A percentile compares a stretch with the other conserved stretches of the same genome.
Evolutionary conservation across 345 rosid species (phyloP).

Genomic region (thale cress (Arabidopsis thaliana)): DNA sequence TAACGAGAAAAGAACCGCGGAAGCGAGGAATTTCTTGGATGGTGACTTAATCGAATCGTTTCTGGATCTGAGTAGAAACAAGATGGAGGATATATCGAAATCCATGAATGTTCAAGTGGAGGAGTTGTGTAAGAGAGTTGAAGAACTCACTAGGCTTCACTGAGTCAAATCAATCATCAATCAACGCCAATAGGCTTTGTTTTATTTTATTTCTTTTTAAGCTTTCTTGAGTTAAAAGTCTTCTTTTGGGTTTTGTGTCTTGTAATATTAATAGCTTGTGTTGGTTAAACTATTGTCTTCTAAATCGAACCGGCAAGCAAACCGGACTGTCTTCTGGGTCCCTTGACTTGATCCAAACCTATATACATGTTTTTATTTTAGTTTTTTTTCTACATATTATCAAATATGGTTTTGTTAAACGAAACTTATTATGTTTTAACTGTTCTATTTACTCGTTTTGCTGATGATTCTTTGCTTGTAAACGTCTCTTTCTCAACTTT

Average conservation of each 20-base stretch:
- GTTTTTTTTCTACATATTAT: no score
- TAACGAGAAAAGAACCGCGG: slow-evolving; percentile 86
- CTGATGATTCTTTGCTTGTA: slow-evolving; percentile 42
- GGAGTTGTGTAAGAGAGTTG: slow-evolving; percentile 90
- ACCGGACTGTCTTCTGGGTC: not conserved
- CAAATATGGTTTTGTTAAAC: no score
- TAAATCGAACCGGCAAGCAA: slow-evolving; percentile 20
- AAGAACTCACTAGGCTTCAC: slow-evolving; percentile 92
- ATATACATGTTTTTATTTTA: no score
- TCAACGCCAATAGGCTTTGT: slow-evolving; percentile 20
- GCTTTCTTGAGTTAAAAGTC: slow-evolving; percentile 10
- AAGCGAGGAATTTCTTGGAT: slow-evolving; percentile 86
- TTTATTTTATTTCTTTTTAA: not conserved
- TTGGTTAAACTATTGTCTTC: slow-evolving; percentile 3
- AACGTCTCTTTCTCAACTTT: slow-evolving; percentile 37
- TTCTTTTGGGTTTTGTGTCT: slow-evolving; percentile 19
- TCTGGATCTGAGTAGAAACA: slow-evolving; percentile 76
- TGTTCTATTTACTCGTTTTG: not conserved
- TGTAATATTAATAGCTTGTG: not conserved
- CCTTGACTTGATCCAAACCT: no score
- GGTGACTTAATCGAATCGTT: slow-evolving; percentile 93
- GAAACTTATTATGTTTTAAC: not conserved
- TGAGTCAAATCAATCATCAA: slow-evolving; percentile 40
- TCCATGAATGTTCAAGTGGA: slow-evolving; percentile 73
- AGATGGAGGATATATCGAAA: slow-evolving; percentile 90